Percentiles rank a stretch among this genome's conserved stretches.
Evolutionary conservation across 208 protist species (phyloP).

Genomic region (Baffinella frigidus): DNA sequence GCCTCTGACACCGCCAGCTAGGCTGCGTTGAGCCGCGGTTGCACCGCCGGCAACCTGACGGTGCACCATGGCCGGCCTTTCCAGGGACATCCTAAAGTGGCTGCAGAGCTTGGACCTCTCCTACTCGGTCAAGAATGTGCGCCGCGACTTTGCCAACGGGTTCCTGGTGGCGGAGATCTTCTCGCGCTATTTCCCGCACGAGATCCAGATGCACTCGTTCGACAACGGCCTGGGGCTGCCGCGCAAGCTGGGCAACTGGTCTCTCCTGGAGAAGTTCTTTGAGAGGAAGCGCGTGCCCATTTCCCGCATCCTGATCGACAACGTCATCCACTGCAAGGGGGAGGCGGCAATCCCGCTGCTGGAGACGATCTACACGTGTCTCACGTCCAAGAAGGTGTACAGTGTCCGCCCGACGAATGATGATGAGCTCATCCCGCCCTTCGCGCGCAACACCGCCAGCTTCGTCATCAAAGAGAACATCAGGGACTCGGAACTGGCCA

Average conservation of each 20-base stretch:
- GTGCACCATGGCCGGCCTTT: too few relatives aligned
- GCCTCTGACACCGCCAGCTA: too few relatives aligned
- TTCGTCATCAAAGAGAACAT: constrained; percentile 42
- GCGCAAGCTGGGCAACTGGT: constrained; percentile 86
- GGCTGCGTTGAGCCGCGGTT: too few relatives aligned
- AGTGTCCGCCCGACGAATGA: not conserved
- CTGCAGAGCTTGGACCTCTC: constrained; percentile 83
- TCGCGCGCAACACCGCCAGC: constrained; percentile 64
- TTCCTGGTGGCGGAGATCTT: constrained; percentile 88
- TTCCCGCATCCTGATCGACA: constrained; percentile 78
- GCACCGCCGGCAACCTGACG: too few relatives aligned
- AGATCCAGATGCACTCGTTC: constrained; percentile 86
- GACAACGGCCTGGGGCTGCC: constrained; percentile 77
- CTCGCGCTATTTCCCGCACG: constrained; percentile 82
- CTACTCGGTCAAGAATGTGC: constrained; percentile 78
- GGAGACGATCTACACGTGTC: constrained; percentile 64
- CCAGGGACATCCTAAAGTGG: constrained; percentile 84
- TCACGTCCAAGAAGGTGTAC: constrained; percentile 65
- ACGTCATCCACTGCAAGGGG: constrained; percentile 79
- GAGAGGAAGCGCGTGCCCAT: constrained; percentile 73
- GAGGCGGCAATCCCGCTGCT: constrained; percentile 72
- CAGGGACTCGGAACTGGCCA: constrained; percentile 13
- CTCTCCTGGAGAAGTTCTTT: constrained; percentile 73
- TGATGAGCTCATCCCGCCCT: constrained; percentile 54
- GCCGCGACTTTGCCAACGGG: constrained; percentile 86